Conservation (phyloP, 495 filamentous ascomycete species). For the Penicillium fimorum region DNA sequence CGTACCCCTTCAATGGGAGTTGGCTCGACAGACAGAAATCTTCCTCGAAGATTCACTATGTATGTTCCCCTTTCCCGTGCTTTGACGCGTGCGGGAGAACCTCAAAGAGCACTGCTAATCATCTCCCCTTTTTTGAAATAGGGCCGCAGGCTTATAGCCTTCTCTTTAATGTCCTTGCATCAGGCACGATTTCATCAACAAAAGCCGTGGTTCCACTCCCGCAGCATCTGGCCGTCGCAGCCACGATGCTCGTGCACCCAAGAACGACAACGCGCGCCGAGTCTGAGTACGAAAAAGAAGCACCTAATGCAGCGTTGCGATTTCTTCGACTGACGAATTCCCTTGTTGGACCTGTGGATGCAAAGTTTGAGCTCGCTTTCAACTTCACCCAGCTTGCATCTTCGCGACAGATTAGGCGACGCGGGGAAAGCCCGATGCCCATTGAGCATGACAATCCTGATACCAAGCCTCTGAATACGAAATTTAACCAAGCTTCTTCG, state of each 20-base stretch:
- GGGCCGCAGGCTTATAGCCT: slow-evolving; percentile 69
- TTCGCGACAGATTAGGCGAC: slow-evolving; percentile 35
- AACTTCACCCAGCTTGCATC: slow-evolving; percentile 43
- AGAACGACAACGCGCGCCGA: slow-evolving; percentile 62
- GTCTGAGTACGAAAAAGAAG: slow-evolving; percentile 49
- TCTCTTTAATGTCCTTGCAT: slow-evolving; percentile 61
- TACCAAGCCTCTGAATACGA: slow-evolving; percentile 45
- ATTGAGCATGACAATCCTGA: slow-evolving; percentile 26
- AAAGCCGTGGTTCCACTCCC: slow-evolving; percentile 51
- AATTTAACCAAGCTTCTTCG: slow-evolving; percentile 61
- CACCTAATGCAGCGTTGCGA: slow-evolving; percentile 52
- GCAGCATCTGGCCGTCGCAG: slow-evolving; percentile 63
- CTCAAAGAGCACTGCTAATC: slow-evolving; percentile 12
- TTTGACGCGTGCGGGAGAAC: not conserved
- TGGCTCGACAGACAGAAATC: slow-evolving; percentile 64
- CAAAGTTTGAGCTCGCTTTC: slow-evolving; percentile 53
- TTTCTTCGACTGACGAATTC: slow-evolving; percentile 57
- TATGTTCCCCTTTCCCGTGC: slow-evolving; percentile 31
- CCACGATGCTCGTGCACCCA: slow-evolving; percentile 70
- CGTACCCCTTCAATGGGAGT: slow-evolving; percentile 55
- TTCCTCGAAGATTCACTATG: slow-evolving; percentile 76
- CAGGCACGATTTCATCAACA: slow-evolving; percentile 47
- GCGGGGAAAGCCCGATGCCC: slow-evolving; percentile 22
- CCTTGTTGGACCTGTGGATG: slow-evolving; percentile 51
- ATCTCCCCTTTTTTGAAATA: slow-evolving; percentile 29